Percentiles rank a stretch among this genome's conserved stretches.
phyloP scores from a whole-genome alignment of 306 rosid genomes.

The Vigna unguiculata region DNA sequence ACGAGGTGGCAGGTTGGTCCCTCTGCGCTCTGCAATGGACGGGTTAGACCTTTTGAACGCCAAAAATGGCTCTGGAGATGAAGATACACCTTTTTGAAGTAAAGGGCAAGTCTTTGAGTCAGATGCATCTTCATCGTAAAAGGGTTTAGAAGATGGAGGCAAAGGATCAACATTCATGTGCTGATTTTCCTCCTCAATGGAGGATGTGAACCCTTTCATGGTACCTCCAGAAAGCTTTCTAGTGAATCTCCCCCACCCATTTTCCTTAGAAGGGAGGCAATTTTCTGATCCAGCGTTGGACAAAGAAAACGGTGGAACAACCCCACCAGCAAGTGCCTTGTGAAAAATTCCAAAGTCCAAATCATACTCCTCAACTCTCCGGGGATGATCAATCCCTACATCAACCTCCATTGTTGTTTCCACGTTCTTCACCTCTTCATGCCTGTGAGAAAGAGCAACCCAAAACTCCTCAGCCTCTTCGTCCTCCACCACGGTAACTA shows the following conservation, averaged over 20 bases:
- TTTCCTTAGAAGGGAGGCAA: slow-evolving; percentile 82
- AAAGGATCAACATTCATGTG: slow-evolving; percentile 48
- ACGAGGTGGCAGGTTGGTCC: slow-evolving; percentile 64
- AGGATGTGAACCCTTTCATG: slow-evolving; percentile 68
- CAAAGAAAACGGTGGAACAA: slow-evolving; percentile 79
- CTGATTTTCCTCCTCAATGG: slow-evolving; percentile 51
- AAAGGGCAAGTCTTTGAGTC: slow-evolving; percentile 52
- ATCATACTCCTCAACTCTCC: slow-evolving; percentile 75
- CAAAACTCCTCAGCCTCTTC: slow-evolving; percentile 82
- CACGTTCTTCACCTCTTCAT: slow-evolving; percentile 46
- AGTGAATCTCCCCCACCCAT: slow-evolving; percentile 78
- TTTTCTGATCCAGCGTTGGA: slow-evolving; percentile 78
- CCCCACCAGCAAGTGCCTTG: slow-evolving; percentile 91
- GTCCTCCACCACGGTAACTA: slow-evolving; percentile 62
- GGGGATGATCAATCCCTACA: slow-evolving; percentile 41
- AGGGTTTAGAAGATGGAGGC: slow-evolving; percentile 61
- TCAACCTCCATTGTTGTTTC: slow-evolving; percentile 48
- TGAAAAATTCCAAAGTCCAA: slow-evolving; percentile 78
- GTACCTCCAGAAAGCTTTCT: slow-evolving; percentile 62
- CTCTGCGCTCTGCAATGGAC: slow-evolving; percentile 93
- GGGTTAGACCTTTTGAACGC: slow-evolving; percentile 54
- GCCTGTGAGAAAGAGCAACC: slow-evolving; percentile 66
- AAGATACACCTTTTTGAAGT: slow-evolving; percentile 46
- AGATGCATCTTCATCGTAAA: slow-evolving; percentile 52
- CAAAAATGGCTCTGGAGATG: slow-evolving; percentile 55